Conservation (phyloP, 1,139 yeast species). For the Kodamaea derodonti region DNA sequence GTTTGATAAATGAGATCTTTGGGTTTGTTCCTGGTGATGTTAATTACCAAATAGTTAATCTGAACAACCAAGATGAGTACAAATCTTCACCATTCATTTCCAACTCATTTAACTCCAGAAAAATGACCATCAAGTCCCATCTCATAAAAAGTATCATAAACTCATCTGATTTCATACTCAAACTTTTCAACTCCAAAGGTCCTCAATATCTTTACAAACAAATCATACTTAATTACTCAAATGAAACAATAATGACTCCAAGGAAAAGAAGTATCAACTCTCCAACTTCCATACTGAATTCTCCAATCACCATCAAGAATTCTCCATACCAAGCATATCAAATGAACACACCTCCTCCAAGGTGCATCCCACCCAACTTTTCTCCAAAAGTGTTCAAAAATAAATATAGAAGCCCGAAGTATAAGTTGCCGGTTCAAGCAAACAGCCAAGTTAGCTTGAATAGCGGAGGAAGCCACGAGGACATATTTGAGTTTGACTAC, state of each 20-base stretch:
- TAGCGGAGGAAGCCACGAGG: conserved; percentile 19
- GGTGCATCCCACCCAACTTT: conserved; percentile 8
- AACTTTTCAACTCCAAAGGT: conserved; percentile 31
- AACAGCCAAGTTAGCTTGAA: conserved; percentile 15
- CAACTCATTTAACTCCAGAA: not conserved
- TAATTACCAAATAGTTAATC: conserved; percentile 17
- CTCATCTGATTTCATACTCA: conserved; percentile 32
- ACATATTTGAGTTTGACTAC: conserved; percentile 27
- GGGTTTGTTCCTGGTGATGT: conserved; percentile 18
- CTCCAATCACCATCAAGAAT: conserved; percentile 6
- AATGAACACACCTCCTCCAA: conserved; percentile 10
- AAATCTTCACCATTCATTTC: not conserved
- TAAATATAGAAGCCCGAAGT: not conserved
- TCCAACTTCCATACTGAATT: conserved; percentile 9
- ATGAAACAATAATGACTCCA: conserved; percentile 10
- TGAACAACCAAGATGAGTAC: not conserved
- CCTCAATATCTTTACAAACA: conserved; percentile 30
- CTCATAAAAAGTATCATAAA: conserved; percentile 30
- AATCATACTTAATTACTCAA: conserved; percentile 15
- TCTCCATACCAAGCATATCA: conserved; percentile 5
- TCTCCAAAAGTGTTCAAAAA: conserved; percentile 1
- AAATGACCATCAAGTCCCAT: conserved; percentile 26
- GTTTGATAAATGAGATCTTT: conserved; percentile 34
- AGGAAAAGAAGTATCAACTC: conserved; percentile 11
- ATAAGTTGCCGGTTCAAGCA: not conserved